phyloP scores from a whole-genome alignment of 305 asterid species.

The Coffea humblotiana region DNA sequence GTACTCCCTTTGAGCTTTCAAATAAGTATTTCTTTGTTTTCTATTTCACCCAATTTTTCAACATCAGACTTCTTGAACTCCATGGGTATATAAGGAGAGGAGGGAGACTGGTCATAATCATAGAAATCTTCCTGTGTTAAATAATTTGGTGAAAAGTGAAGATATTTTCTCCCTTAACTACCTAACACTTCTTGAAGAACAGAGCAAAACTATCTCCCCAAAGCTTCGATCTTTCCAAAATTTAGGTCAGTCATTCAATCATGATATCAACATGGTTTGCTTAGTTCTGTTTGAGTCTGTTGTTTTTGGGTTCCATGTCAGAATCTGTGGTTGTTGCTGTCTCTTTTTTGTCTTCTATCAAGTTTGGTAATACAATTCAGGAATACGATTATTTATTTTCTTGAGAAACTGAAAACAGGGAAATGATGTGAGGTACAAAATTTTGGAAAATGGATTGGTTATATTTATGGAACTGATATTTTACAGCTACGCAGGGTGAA shows the following conservation, averaged over 20 bases:
- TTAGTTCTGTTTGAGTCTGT: neutral
- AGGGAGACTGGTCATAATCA: constrained; percentile 12
- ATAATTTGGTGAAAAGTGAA: neutral
- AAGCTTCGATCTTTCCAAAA: constrained; percentile 14
- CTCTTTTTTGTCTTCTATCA: neutral
- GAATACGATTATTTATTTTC: too few species aligned
- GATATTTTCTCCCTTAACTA: constrained; percentile 5
- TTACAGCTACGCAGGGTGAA: neutral
- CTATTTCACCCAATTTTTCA: neutral
- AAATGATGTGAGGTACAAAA: neutral
- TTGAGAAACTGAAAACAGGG: too few species aligned
- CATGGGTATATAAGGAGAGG: constrained; percentile 25
- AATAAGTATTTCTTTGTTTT: constrained; percentile 13
- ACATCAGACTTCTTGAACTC: neutral
- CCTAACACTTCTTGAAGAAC: neutral
- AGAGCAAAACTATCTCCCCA: constrained; percentile 8
- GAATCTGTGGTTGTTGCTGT: neutral
- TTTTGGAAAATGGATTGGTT: neutral
- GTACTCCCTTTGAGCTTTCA: constrained; percentile 20
- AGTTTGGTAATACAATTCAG: neutral
- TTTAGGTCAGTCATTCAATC: constrained; percentile 42
- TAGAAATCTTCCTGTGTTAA: neutral
- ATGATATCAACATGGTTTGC: neutral
- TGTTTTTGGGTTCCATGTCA: neutral
- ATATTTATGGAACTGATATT: neutral